phyloP scores from a whole-genome alignment of 768 basidiomycete genomes.

The Mycena chlorophos region DNA sequence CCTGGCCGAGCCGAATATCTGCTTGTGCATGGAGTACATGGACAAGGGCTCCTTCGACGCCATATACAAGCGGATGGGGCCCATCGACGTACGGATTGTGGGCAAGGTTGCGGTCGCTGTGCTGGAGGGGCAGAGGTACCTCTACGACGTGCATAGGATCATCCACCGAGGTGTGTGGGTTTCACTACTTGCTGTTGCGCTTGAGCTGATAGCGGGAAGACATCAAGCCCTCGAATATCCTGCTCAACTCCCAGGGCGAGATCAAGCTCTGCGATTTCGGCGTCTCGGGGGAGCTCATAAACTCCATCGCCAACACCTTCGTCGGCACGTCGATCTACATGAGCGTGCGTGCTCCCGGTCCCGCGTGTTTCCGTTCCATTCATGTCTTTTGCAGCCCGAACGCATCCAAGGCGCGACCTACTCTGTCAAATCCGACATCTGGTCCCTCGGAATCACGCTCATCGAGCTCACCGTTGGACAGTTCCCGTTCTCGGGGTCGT shows the following conservation, averaged over 20 bases:
- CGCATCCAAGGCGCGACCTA: constrained; percentile 99
- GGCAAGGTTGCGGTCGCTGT: constrained; percentile 94
- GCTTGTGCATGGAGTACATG: constrained; percentile 98
- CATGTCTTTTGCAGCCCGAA: constrained; percentile 68
- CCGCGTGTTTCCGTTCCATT: constrained; percentile 1
- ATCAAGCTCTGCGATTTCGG: constrained; percentile 99
- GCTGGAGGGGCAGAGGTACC: constrained; percentile 90
- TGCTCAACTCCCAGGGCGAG: constrained; percentile 90
- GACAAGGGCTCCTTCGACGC: constrained; percentile 92
- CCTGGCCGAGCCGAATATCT: constrained; percentile 95
- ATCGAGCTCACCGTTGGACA: constrained; percentile 96
- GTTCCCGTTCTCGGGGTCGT: constrained; percentile 93
- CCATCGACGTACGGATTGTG: constrained; percentile 91
- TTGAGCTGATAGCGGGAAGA: constrained; percentile 50
- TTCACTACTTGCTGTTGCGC: not conserved
- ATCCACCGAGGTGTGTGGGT: constrained; percentile 87
- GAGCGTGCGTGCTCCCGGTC: constrained; percentile 68
- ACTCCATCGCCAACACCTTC: constrained; percentile 98
- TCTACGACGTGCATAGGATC: constrained; percentile 96
- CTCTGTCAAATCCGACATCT: constrained; percentile 98
- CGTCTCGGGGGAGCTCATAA: constrained; percentile 97
- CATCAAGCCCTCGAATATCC: constrained; percentile 98
- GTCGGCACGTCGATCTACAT: constrained; percentile 99
- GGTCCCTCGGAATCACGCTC: constrained; percentile 96
- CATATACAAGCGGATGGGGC: constrained; percentile 94